A percentile compares a stretch with the other conserved stretches of the same genome.
These are phyloP conservation scores for Westerdykella ornata DNA, from an alignment of 2,329 filamentous ascomycete species.

Conservation along the genomic window DNA sequence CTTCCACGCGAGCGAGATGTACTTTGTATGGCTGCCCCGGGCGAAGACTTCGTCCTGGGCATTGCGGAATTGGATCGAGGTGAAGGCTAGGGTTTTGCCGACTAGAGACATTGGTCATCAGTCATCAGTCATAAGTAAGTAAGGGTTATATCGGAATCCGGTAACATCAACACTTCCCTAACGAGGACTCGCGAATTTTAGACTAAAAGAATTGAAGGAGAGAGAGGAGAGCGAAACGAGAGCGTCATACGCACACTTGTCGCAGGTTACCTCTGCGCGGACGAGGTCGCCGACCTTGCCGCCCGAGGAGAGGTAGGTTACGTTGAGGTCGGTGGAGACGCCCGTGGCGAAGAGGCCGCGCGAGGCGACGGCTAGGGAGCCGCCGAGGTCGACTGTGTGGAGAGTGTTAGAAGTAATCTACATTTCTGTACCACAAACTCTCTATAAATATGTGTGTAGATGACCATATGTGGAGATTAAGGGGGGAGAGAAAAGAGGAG, in stretches of 20 bases:
- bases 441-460: slow-evolving; percentile 1
- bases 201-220: background rate
- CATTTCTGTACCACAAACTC: too few relatives aligned
- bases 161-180: background rate
- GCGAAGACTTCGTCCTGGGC: slow-evolving; percentile 54
- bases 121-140: background rate
- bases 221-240: background rate
- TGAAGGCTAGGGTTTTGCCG: slow-evolving; percentile 60
- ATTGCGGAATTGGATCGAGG: slow-evolving; percentile 56
- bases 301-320: slow-evolving; percentile 59
- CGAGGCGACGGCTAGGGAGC: slow-evolving; percentile 60
- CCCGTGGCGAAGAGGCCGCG: slow-evolving; percentile 59
- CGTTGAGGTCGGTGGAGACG: slow-evolving; percentile 60
- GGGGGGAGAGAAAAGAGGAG: background rate
- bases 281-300: slow-evolving; percentile 57
- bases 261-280: slow-evolving; percentile 43
- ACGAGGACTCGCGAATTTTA: background rate
- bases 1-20: slow-evolving; percentile 55
- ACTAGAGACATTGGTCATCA: slow-evolving; percentile 37
- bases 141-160: background rate
- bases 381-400: slow-evolving; percentile 54
- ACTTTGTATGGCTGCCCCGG: slow-evolving; percentile 63
- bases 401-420: slow-evolving; percentile 1
- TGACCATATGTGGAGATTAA: background rate
- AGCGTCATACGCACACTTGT: too few relatives aligned